Base-by-base conservation (phyloP, 2,329 filamentous ascomycete species). In the Ophidiomyces ophidiicola region DNA sequence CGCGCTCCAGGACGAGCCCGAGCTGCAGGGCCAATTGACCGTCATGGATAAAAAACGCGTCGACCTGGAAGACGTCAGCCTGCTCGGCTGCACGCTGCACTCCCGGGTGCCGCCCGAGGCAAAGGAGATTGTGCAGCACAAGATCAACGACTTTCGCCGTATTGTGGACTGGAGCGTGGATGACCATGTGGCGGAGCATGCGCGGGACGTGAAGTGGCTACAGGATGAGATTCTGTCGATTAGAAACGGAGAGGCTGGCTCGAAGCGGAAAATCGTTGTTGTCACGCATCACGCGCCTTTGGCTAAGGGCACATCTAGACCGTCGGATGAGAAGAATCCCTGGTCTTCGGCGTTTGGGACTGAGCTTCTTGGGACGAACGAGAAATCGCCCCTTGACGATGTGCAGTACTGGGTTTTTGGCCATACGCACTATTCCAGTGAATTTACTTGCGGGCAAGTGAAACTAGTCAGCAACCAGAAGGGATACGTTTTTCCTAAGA, bases 21-120 rank as follows among this genome's bases (percentile, higher is more conserved):
- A 23, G 7, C 36, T 49, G 6, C 36, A 39, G 1, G 44, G 39
- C 5, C 45, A 43, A 14, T 38, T 53, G 31, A 44, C 42, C 28
- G 34, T 53, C 6, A 45, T 53, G 36, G 41, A 53, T 42, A 42
- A 40, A 29, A 50, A 32, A 26, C 38, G 51, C 24, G 31, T 46
- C 5, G 50, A 53, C 41, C 6, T 54, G 3, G n/a, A 39, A 17
- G 31, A 43, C 12, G 37, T 72, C 20, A 69, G 66, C 3, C 51
- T 76, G 2, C 50, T 76, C 2, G 72, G 72, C 6, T 74, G 69
- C 46, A 73, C 71, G 2, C 56, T 76, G 0, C 72, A 71, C 64
- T 73, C 70, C 3, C 45, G 52, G 0, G 63, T 77, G 11, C 59
- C 65, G 0, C 48, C 59, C 0, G 53, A 59, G 2, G 58, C 58